Evolutionary conservation across 306 rosid species (phyloP).

Genomic region (Castanea crenata): DNA sequence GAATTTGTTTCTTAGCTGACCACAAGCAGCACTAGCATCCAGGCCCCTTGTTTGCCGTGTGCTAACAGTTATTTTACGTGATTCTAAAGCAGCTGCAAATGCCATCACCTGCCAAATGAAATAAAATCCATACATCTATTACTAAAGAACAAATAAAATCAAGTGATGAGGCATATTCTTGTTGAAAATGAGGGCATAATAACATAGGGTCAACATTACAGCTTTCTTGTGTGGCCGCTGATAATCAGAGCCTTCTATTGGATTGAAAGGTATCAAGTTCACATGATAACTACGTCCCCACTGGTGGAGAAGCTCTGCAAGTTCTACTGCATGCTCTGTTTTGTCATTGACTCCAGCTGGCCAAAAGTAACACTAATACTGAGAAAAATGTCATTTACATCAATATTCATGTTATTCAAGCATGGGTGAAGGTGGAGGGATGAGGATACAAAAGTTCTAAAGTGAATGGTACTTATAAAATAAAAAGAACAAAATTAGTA

Average conservation of each 20-base stretch:
- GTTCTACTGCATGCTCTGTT: conserved; percentile 78
- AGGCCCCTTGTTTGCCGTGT: conserved; percentile 89
- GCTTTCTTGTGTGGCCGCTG: conserved; percentile 80
- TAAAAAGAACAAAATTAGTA: too few species aligned
- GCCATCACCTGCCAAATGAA: conserved; percentile 58
- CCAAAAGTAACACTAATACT: conserved; percentile 27
- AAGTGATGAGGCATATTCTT: conserved; percentile 13
- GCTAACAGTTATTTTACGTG: conserved; percentile 68
- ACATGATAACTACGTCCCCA: conserved; percentile 76
- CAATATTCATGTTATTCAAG: conserved; percentile 15
- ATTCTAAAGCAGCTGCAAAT: conserved; percentile 74
- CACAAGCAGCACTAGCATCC: conserved; percentile 98
- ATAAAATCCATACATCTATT: neutral
- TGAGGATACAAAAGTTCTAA: neutral
- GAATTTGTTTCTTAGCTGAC: conserved; percentile 85
- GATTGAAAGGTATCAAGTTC: conserved; percentile 94
- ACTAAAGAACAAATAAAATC: neutral
- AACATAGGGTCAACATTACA: conserved; percentile 39
- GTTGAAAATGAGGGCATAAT: conserved; percentile 7
- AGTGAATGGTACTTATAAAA: too few species aligned
- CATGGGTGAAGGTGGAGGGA: neutral
- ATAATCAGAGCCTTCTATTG: conserved; percentile 88
- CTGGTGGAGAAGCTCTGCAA: conserved; percentile 69
- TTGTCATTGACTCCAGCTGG: conserved; percentile 94
- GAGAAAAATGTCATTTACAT: conserved; percentile 9